Evolutionary conservation across 495 filamentous ascomycete species (phyloP), one percentile per base, ranked within the genome.

Genomic region (Oleoguttula mirabilis): DNA sequence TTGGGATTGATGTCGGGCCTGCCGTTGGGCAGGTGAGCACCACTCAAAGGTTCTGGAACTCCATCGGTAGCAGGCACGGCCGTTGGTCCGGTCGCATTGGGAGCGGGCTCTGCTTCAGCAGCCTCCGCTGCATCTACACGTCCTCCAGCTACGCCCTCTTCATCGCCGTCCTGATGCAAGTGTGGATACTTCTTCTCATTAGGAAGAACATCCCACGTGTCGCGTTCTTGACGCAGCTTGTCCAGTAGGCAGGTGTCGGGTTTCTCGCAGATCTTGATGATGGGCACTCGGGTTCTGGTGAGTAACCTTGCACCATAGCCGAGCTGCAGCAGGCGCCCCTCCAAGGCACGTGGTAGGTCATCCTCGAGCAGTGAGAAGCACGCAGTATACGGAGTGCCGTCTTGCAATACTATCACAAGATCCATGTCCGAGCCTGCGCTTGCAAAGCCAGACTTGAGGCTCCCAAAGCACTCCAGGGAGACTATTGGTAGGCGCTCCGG

Each of bases 211-310:
- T 68, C 78, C 73, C 79, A 81, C 47, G 75, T 79, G 16, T 55
- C 47, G 22, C 78, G 66, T 38, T 73, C 75, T 24, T 70, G 65
- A n/a, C 66, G 41, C 2, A 85, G 63, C 12, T 62, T 64, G 3
- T 47, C 28, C 12, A 64, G 63, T 12, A 85, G 66, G 17, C 69
- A 58, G 4, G 59, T 51, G 0, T 66, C 65, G 4, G 82, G 82
- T 42, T 69, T 72, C 54, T 86, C 71, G 60, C 80, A 86, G 22
- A 92, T 62, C 50, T 85, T 84, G 54, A 92, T 76, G 42, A 90
- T 88, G 17, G 85, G 85, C 21, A 87, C 76, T 47, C 83, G 70
- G 6, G 85, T 86, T 25, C 67, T 69, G 16, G 79, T 76, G 6
- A 88, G 68, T 6, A 88, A 59, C 1, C 79, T 67, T 16, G 78